Conservation (phyloP, 108 stramenopile species). For the Pseudonitzschia pungens region DNA sequence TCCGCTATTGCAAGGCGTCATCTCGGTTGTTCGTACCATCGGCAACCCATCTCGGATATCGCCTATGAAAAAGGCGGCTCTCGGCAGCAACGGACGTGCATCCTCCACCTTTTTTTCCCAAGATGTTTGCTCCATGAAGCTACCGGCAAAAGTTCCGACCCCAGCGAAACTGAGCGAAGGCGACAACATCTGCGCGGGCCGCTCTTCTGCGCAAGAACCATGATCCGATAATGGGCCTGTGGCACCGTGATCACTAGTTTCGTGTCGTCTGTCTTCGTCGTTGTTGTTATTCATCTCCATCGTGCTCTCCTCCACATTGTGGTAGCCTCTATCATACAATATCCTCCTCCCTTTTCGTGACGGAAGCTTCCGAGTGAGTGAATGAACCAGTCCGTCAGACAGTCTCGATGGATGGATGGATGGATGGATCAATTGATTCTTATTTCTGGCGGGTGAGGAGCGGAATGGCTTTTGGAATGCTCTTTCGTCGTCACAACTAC, state of each 20-base stretch:
- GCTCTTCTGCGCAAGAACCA: neutral
- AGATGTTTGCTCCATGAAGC: slow-evolving; percentile 2
- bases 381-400: no score
- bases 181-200: neutral
- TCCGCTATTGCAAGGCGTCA: neutral
- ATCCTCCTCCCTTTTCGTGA: neutral
- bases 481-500: no score
- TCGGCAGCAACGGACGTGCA: slow-evolving; percentile 49
- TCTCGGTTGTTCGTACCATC: slow-evolving; percentile 40
- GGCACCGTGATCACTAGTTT: neutral
- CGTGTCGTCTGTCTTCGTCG: neutral
- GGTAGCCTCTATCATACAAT: neutral
- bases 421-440: neutral
- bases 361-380: no score
- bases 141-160: neutral
- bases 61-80: slow-evolving; percentile 79
- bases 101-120: slow-evolving; percentile 28
- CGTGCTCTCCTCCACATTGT: neutral
- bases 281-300: neutral
- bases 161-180: neutral
- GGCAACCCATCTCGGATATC: slow-evolving; percentile 78
- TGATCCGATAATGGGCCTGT: neutral
- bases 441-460: no score
- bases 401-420: no score
- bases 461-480: no score